phyloP scores from a whole-genome alignment of 177 flowering plant genomes.

The Vitis hybrid region DNA sequence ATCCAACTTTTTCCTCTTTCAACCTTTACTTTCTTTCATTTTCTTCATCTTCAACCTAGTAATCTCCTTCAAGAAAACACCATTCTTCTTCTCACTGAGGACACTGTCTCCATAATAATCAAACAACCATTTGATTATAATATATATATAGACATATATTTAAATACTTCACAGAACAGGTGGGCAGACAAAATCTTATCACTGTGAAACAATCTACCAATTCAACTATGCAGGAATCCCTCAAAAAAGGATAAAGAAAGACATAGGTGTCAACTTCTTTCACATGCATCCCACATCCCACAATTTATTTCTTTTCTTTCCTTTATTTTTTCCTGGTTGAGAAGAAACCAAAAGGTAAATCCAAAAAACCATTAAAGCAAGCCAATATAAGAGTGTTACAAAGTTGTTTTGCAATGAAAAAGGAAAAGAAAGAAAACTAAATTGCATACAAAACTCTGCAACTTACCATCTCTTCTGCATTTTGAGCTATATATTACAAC shows the following conservation, averaged over 20 bases:
- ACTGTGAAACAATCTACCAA: neutral
- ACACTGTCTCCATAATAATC: neutral
- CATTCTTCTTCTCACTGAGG: neutral
- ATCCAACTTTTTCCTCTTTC: neutral
- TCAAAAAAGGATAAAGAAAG: neutral
- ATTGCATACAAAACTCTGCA: slow-evolving; percentile 26
- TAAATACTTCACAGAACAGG: no score
- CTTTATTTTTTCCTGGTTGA: neutral
- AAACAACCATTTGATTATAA: no score
- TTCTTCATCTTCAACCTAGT: neutral
- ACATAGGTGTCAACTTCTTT: neutral
- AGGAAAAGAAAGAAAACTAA: neutral
- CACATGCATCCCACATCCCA: slow-evolving; percentile 1
- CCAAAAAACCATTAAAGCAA: neutral
- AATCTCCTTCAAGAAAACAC: neutral
- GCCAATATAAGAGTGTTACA: neutral
- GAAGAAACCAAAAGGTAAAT: neutral
- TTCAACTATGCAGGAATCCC: neutral
- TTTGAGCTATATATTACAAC: slow-evolving; percentile 47
- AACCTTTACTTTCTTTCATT: no score
- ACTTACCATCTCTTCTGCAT: slow-evolving; percentile 31
- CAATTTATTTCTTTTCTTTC: neutral
- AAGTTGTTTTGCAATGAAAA: slow-evolving; percentile 11
- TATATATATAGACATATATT: no score
- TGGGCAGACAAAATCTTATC: neutral